Base-by-base conservation (phyloP, 1,284 basidiomycete genomes). In the Cryptococcus jaspeensis region DNA sequence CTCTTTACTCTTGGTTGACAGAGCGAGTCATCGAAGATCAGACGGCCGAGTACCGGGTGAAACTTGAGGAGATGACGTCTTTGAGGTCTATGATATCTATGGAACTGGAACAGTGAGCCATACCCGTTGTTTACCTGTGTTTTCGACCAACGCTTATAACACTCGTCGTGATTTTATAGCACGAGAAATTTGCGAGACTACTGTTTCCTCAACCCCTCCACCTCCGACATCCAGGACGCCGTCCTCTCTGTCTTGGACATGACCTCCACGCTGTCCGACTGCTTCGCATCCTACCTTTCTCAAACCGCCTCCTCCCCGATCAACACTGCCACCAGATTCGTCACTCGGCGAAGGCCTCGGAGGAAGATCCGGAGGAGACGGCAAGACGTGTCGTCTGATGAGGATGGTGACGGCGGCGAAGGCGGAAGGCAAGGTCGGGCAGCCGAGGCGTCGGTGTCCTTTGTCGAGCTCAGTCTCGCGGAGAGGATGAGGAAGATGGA, bases 81-180 rank as follows among this genome's bases (percentile, higher is more conserved):
- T 78, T 92, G 15, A 87, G 90, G 64, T 85, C 88, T 52, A 87
- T 91, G 80, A 87, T 92, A 50, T 73, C 76, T 23, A 63, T 87
- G 3, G 90, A 93, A 67, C 80, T 85, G 28, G 80, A 84, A 40
- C 85, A 92, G 89, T 91, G 65, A 66, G 88, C 80, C 40, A 37
- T 15, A 15, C 2, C 13, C 49, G 18, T 16, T 13, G 46, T 20
- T 20, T 12, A 18, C 42, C 36, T 13, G n/a, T 50, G n/a, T 32
- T 15, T n/a, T n/a, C n/a, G n/a, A n/a, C n/a, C n/a, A n/a, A n/a
- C n/a, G n/a, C n/a, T n/a, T n/a, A n/a, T n/a, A n/a, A n/a, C n/a
- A n/a, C n/a, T n/a, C n/a, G n/a, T n/a, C n/a, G n/a, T n/a, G n/a
- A n/a, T n/a, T n/a, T 40, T 40, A 13, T 56, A 92, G 89, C 65